Evolutionary conservation across 108 stramenopile genomes (phyloP).

Genomic region (Schizochytrium sp.): DNA sequence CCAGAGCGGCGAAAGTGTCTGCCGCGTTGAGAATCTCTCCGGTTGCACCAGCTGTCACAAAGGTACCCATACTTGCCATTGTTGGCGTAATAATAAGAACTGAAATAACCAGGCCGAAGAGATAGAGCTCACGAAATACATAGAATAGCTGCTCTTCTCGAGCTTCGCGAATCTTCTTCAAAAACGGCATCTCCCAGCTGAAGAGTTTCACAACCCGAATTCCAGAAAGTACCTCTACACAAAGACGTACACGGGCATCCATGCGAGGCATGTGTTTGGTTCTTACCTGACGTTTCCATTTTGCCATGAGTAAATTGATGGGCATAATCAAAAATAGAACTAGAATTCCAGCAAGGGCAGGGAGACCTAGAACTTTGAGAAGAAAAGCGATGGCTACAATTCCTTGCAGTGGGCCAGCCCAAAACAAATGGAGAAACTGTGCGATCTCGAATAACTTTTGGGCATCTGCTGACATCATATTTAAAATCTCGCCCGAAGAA

Average conservation of each 20-base stretch:
- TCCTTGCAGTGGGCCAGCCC: slow-evolving; percentile 85
- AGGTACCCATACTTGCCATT: slow-evolving; percentile 9
- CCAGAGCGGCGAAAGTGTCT: slow-evolving; percentile 83
- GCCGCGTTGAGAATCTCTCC: slow-evolving; percentile 76
- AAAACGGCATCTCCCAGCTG: slow-evolving; percentile 57
- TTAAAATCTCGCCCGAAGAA: slow-evolving; percentile 80
- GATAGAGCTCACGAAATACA: background rate
- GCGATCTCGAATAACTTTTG: slow-evolving; percentile 79
- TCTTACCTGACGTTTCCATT: slow-evolving; percentile 73
- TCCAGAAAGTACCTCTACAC: slow-evolving; percentile 81
- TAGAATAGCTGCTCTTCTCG: background rate
- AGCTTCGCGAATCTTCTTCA: background rate
- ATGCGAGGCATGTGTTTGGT: slow-evolving; percentile 66
- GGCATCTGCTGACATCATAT: slow-evolving; percentile 83
- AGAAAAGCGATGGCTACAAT: slow-evolving; percentile 78
- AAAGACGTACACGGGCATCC: slow-evolving; percentile 82
- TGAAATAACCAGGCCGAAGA: background rate
- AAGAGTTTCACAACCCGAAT: slow-evolving; percentile 80
- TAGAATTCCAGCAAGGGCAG: slow-evolving; percentile 73
- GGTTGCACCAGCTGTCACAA: slow-evolving; percentile 22
- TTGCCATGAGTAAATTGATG: slow-evolving; percentile 66
- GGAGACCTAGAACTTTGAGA: slow-evolving; percentile 74
- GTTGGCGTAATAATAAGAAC: background rate
- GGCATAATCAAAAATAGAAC: slow-evolving; percentile 81
- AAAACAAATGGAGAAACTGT: slow-evolving; percentile 87